Base-by-base conservation (phyloP, 2,329 filamentous ascomycete species). In the Talaromyces albobiverticillius region DNA sequence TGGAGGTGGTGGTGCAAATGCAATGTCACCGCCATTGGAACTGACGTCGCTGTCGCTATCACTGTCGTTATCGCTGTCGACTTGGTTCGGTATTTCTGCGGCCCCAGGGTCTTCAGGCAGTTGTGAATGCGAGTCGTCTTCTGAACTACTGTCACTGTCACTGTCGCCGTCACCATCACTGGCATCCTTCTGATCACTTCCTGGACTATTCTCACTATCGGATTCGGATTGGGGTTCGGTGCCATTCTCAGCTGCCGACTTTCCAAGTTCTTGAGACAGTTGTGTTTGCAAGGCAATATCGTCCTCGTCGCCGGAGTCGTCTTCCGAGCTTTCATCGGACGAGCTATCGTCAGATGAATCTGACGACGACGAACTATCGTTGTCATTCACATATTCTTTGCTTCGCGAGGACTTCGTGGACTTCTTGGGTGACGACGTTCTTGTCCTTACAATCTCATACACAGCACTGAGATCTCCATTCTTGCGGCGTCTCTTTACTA, bases 381-480 rank as follows among this genome's bases (percentile, higher is more conserved):
- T 16, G 2, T 5, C 2, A 23, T 52, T 10, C 3, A 40, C 9
- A 22, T 9, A 16, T 4, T 40, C 36, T 40, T 7, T 16, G 11
- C 36, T 40, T 13, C 20, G 2, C 5, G 4, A 29, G 25, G 22
- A 22, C 11, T 31, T 23, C 22, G 18, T 3, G 3, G 18, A 16
- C 11, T 9, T 8, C 11, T 8, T n/a, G 20, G 8, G 22, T 4
- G 4, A 40, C 14, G 22, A 14, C 20, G 18, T 13, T 13, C 25
- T 45, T 25, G 34, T 41, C 4, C 16, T 13, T 4, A n/a, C 32
- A 18, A 26, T 34, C 18, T 46, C 31, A 31, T 58, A 58, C 4
- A 64, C 59, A 13, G 67, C 66, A 49, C 64, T 51, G 1, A 61
- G 59, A 6, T 64, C 43, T 2, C 61, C 63, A 10, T 53, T 62